Evolutionary conservation across 257 asterid genomes (phyloP).

Genomic region (Coffea eugenioides): DNA sequence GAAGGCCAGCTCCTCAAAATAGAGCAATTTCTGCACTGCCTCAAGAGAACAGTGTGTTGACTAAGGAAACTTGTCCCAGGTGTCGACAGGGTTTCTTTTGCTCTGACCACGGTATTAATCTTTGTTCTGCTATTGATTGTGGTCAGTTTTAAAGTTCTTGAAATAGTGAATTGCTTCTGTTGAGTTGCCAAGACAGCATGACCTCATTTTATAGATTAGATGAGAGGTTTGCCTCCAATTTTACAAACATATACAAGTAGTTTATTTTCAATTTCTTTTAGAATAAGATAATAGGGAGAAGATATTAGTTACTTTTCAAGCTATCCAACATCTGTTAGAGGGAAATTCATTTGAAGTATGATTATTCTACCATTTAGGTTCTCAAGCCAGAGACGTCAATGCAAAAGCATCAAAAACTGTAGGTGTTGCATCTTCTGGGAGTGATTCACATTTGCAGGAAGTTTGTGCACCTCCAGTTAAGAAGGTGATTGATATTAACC

Average conservation of each 20-base stretch:
- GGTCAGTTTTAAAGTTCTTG: not conserved
- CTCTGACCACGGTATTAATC: slow-evolving; percentile 51
- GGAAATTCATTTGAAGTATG: slow-evolving; percentile 1
- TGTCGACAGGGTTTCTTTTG: slow-evolving; percentile 97
- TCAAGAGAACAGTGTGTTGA: slow-evolving; percentile 30
- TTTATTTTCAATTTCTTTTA: not conserved
- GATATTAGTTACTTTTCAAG: not conserved
- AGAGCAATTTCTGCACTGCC: slow-evolving; percentile 37
- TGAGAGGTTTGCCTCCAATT: not conserved
- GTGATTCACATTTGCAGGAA: slow-evolving; percentile 33
- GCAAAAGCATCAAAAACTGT: slow-evolving; percentile 32
- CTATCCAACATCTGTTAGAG: not conserved
- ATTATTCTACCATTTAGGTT: slow-evolving; percentile 13
- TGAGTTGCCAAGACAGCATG: not conserved
- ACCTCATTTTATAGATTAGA: not conserved
- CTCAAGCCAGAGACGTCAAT: slow-evolving; percentile 36
- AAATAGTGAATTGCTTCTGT: not conserved
- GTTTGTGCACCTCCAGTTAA: slow-evolving; percentile 43
- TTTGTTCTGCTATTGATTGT: not conserved
- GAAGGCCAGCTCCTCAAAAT: slow-evolving; percentile 43
- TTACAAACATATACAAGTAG: not conserved
- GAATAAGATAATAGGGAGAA: not conserved
- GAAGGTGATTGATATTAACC: slow-evolving; percentile 62
- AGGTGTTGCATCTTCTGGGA: slow-evolving; percentile 23
- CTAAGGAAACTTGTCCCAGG: slow-evolving; percentile 63